Conservation (phyloP, 2,329 filamentous ascomycete species). For the Stachybotrys elegans region DNA sequence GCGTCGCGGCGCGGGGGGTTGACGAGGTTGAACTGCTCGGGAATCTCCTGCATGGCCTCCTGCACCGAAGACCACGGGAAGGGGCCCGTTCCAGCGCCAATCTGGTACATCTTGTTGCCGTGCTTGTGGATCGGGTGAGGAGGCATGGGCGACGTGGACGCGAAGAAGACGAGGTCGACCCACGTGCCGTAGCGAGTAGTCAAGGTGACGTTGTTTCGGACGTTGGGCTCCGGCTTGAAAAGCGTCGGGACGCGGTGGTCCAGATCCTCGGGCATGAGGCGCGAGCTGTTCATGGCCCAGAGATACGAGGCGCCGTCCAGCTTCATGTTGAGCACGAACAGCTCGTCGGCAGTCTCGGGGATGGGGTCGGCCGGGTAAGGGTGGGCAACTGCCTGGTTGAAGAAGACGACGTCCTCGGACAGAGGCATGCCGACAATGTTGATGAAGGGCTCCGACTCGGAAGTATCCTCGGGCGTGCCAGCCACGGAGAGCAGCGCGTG, state of each 20-base stretch:
- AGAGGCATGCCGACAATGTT: conserved; percentile 40
- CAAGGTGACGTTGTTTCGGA: conserved; percentile 41
- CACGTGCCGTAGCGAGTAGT: conserved; percentile 41
- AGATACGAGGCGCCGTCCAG: conserved; percentile 39
- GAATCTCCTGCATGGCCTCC: conserved; percentile 42
- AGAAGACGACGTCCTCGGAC: conserved; percentile 34
- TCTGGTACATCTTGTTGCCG: conserved; percentile 52
- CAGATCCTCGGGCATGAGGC: conserved; percentile 32
- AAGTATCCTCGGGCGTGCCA: conserved; percentile 11
- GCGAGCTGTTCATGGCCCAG: conserved; percentile 47
- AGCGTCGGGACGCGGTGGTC: conserved; percentile 37
- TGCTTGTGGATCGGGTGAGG: conserved; percentile 61
- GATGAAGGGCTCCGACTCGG: conserved; percentile 37
- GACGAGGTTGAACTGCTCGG: conserved; percentile 50
- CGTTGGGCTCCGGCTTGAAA: conserved; percentile 31
- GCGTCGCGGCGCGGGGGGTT: conserved; percentile 49
- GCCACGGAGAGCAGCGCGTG: conserved; percentile 40
- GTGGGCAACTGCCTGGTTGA: conserved; percentile 35
- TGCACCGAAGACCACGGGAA: conserved; percentile 50
- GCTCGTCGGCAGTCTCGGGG: conserved; percentile 36
- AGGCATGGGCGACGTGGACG: conserved; percentile 38
- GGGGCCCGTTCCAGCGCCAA: conserved; percentile 44
- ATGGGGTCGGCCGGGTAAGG: conserved; percentile 44
- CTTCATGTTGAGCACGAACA: conserved; percentile 36
- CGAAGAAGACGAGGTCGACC: conserved; percentile 51